Evolutionary conservation across 495 filamentous ascomycete genomes (phyloP).

Genomic region (Geopyxis carbonaria): DNA sequence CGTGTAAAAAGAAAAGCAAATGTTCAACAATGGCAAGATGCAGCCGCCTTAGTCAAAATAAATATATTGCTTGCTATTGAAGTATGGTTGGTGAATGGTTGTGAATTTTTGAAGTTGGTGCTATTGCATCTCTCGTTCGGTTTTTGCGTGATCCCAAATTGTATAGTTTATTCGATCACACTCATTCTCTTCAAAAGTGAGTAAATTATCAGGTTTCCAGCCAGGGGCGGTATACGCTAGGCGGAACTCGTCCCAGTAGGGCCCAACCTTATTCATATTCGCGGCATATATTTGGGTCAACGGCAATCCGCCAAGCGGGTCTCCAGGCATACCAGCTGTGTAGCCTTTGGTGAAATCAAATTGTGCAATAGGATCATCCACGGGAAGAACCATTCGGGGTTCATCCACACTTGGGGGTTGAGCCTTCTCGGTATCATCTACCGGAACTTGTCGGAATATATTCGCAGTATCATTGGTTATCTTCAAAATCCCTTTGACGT

Average conservation of each 20-base stretch:
- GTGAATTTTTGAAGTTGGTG: too few species aligned
- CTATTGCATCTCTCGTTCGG: too few species aligned
- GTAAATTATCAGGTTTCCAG: conserved; percentile 1
- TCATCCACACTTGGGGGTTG: background rate
- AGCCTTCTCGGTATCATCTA: background rate
- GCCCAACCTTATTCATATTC: background rate
- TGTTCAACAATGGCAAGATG: too few species aligned
- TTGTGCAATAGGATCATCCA: background rate
- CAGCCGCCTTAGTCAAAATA: too few species aligned
- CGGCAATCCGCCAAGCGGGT: background rate
- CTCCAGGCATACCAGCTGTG: background rate
- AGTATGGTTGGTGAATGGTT: too few species aligned
- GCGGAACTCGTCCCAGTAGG: conserved; percentile 1
- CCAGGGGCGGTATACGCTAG: too few species aligned
- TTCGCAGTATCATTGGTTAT: background rate
- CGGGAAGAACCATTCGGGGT: background rate
- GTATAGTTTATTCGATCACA: background rate
- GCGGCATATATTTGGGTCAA: background rate
- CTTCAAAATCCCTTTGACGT: conserved; percentile 6
- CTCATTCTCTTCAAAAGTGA: conserved; percentile 5
- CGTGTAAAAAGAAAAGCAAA: too few species aligned
- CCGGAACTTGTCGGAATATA: background rate
- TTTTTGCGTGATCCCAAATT: too few species aligned
- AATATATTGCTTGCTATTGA: too few species aligned
- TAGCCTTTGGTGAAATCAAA: background rate